phyloP scores from a whole-genome alignment of 169 alveolate species.

The Theileria annulata region DNA sequence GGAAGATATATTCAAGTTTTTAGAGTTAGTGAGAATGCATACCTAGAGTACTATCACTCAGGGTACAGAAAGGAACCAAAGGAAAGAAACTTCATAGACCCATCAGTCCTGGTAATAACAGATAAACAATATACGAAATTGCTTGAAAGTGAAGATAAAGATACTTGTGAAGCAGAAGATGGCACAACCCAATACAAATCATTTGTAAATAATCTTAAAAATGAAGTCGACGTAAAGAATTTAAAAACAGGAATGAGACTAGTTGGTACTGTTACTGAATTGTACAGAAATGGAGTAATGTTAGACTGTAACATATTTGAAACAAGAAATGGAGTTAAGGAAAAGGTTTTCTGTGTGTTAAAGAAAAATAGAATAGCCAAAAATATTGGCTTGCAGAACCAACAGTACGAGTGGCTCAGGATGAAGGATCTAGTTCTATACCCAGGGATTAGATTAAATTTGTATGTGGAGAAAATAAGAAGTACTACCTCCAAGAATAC shows the following conservation, averaged over 20 bases:
- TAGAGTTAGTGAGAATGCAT: conserved; percentile 60
- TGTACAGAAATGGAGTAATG: conserved; percentile 58
- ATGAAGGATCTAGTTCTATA: conserved; percentile 53
- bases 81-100: conserved; percentile 40
- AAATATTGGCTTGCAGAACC: conserved; percentile 55
- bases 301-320: conserved; percentile 56
- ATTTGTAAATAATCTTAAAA: conserved; percentile 1
- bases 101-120: conserved; percentile 29
- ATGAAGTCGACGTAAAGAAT: conserved; percentile 1
- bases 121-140: neutral
- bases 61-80: conserved; percentile 59
- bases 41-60: conserved; percentile 55
- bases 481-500: conserved; percentile 46
- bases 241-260: conserved; percentile 52
- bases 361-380: conserved; percentile 60
- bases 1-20: conserved; percentile 54
- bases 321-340: conserved; percentile 24
- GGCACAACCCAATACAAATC: neutral
- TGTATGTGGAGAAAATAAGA: conserved; percentile 62
- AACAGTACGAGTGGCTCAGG: conserved; percentile 60
- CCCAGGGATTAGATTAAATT: conserved; percentile 55
- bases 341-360: conserved; percentile 57
- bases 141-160: neutral
- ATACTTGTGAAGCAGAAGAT: neutral
- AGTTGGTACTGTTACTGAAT: conserved; percentile 44